Evolutionary conservation across 2,329 filamentous ascomycete genomes (phyloP).

Genomic region (Colletotrichum magnum): DNA sequence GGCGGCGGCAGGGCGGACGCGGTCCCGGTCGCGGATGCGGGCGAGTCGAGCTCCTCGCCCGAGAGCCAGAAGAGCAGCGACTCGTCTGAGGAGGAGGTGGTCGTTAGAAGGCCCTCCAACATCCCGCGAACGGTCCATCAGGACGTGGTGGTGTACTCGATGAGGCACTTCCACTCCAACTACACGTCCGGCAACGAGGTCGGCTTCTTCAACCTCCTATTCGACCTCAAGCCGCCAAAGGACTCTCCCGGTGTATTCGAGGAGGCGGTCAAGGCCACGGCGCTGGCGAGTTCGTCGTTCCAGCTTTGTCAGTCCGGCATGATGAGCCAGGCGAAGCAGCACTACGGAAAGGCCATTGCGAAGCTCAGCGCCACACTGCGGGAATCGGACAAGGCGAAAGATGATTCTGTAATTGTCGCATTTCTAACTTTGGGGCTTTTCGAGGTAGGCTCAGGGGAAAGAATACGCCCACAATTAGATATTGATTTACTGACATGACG

Average conservation of each 20-base stretch:
- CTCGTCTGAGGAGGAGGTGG: slow-evolving; percentile 6
- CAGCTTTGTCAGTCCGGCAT: slow-evolving; percentile 25
- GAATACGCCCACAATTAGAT: no score
- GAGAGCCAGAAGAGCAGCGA: slow-evolving; percentile 17
- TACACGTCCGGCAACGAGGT: slow-evolving; percentile 23
- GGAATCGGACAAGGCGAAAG: not conserved
- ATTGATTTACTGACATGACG: not conserved
- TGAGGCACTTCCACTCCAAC: slow-evolving; percentile 22
- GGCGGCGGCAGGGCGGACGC: not conserved
- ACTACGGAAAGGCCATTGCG: slow-evolving; percentile 22
- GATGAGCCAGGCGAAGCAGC: slow-evolving; percentile 22
- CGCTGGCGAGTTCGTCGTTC: slow-evolving; percentile 25
- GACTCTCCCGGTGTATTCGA: slow-evolving; percentile 42
- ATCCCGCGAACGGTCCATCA: slow-evolving; percentile 3
- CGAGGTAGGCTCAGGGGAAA: slow-evolving; percentile 10
- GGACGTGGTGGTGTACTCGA: slow-evolving; percentile 14
- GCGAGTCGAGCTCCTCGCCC: not conserved
- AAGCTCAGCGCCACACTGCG: slow-evolving; percentile 17
- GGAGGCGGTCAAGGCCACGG: slow-evolving; percentile 35
- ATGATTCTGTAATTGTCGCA: slow-evolving; percentile 24
- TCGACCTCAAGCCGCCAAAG: slow-evolving; percentile 7
- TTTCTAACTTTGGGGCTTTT: slow-evolving; percentile 28
- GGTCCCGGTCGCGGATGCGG: not conserved
- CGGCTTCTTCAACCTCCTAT: slow-evolving; percentile 6
- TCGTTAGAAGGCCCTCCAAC: not conserved